These are phyloP conservation scores for Penicillium sp. DNA, from an alignment of 2,329 filamentous ascomycete genomes.

Conservation along the genomic window DNA sequence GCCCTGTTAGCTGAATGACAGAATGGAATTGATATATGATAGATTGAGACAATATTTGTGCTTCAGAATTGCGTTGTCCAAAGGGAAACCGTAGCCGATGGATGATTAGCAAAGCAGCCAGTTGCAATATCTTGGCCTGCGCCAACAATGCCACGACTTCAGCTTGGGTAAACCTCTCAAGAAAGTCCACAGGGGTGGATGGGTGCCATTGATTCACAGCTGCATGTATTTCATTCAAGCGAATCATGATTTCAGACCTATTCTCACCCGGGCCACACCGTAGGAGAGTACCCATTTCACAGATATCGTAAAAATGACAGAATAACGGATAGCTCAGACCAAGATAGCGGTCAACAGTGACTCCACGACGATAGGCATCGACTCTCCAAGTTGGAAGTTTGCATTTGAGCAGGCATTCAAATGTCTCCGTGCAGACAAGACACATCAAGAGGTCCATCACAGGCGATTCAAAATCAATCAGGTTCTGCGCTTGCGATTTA, in stretches of 20 bases:
- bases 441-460: constrained; percentile 17
- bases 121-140: constrained; percentile 11
- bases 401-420: constrained; percentile 15
- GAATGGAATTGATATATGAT: constrained; percentile 14
- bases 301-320: constrained; percentile 13
- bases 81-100: constrained; percentile 11
- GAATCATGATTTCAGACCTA: not conserved
- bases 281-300: not conserved
- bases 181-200: not conserved
- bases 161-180: constrained; percentile 4
- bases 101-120: constrained; percentile 10
- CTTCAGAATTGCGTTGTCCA: constrained; percentile 3
- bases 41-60: not conserved
- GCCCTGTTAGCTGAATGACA: not conserved
- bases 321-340: constrained; percentile 13
- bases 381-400: constrained; percentile 10
- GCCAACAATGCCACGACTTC: constrained; percentile 10
- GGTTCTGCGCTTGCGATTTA: constrained; percentile 2
- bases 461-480: constrained; percentile 1
- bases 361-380: not conserved
- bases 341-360: constrained; percentile 15
- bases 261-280: not conserved
- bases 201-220: constrained; percentile 8
- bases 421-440: constrained; percentile 15
- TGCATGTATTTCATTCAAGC: not conserved